phyloP scores from a whole-genome alignment of 495 filamentous ascomycete species.

The Clohesyomyces aquaticus region DNA sequence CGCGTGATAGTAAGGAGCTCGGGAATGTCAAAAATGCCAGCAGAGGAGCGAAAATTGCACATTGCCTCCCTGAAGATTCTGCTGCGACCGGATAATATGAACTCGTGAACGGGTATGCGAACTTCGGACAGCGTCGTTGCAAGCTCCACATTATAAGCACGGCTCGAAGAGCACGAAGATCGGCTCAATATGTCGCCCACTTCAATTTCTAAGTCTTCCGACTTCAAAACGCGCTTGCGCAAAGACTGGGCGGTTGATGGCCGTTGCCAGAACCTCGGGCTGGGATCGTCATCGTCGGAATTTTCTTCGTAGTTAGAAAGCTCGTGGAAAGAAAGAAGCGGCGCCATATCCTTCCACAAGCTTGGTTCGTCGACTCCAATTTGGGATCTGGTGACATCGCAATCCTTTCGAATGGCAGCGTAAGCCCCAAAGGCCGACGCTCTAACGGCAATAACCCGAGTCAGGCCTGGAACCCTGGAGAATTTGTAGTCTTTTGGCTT shows the following conservation, averaged over 20 bases:
- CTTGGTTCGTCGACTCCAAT: constrained; percentile 64
- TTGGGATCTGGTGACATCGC: constrained; percentile 76
- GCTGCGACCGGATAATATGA: constrained; percentile 75
- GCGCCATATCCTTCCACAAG: constrained; percentile 74
- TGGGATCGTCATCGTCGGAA: constrained; percentile 44
- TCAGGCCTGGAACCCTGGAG: constrained; percentile 82
- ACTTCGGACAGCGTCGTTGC: constrained; percentile 66
- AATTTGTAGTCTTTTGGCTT: constrained; percentile 91
- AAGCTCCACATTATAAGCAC: constrained; percentile 51
- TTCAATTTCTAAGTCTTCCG: constrained; percentile 48
- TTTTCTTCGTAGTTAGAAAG: constrained; percentile 39
- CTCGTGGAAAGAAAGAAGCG: constrained; percentile 65
- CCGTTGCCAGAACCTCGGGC: constrained; percentile 53
- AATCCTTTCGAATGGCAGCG: constrained; percentile 84
- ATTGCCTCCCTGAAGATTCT: constrained; percentile 67
- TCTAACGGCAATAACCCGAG: constrained; percentile 77
- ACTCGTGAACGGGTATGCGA: constrained; percentile 79
- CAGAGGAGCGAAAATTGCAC: constrained; percentile 51
- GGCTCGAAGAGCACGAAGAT: constrained; percentile 45
- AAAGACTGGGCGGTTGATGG: constrained; percentile 61
- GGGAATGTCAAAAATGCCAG: constrained; percentile 46
- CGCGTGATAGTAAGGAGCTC: constrained; percentile 66
- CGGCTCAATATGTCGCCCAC: constrained; percentile 42
- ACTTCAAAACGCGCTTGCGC: constrained; percentile 36
- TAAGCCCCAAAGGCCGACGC: constrained; percentile 88